Conservation (phyloP, 164 flowering plant genomes). For the Dillenia turbinata region DNA sequence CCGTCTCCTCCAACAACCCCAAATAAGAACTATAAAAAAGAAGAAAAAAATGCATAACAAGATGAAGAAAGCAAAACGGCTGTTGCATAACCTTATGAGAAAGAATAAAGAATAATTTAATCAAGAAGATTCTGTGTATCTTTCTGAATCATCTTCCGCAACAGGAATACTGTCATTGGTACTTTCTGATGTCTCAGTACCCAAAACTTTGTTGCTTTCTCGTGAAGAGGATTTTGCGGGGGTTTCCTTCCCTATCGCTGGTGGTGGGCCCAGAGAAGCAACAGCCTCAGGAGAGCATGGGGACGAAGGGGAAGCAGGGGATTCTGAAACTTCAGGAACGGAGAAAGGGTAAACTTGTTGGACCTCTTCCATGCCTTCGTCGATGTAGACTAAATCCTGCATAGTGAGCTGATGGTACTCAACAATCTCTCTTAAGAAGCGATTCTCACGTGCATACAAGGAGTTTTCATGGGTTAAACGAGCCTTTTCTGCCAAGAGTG, state of each 20-base stretch:
- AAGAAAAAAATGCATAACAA: background rate
- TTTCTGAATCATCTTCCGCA: conserved; percentile 11
- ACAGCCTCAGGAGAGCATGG: conserved; percentile 23
- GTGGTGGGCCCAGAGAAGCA: conserved; percentile 9
- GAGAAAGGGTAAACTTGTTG: conserved; percentile 59
- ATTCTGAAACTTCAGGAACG: conserved; percentile 18
- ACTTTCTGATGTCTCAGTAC: no score
- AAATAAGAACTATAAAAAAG: conserved; percentile 4
- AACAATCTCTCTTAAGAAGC: conserved; percentile 88
- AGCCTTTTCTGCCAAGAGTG: conserved; percentile 89
- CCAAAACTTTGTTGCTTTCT: no score
- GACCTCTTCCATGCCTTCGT: conserved; percentile 86
- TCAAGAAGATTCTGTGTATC: conserved; percentile 7
- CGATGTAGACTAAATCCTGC: conserved; percentile 91
- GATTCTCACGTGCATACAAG: conserved; percentile 79
- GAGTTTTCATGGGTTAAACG: conserved; percentile 89
- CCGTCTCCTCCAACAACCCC: background rate
- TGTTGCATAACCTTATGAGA: conserved; percentile 1
- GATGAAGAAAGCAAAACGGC: no score
- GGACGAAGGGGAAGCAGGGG: conserved; percentile 34
- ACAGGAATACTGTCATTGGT: background rate
- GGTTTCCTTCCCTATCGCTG: background rate
- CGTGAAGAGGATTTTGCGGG: no score
- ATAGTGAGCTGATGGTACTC: conserved; percentile 95
- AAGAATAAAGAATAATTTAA: no score